Evolutionary conservation across 1,284 basidiomycete species (phyloP), one percentile per base, ranked within the genome.

Genomic region (Ceratobasidium sp.): DNA sequence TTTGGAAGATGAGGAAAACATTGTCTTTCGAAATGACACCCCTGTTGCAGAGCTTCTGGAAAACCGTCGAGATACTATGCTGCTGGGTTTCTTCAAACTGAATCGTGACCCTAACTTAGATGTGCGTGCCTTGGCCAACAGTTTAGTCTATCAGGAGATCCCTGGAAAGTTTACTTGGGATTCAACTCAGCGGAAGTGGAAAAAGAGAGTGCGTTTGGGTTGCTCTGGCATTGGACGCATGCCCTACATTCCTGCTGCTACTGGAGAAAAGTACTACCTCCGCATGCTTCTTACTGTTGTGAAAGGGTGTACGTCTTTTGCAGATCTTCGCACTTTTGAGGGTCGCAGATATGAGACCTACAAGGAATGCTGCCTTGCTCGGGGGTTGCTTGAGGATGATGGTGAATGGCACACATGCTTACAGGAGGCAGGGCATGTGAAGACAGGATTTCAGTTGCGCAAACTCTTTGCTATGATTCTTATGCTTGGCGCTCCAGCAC

Each of bases 341-440:
- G 81, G 79, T 47, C 61, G 75, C n/a, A 18, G 57, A 13, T 75
- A 78, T 74, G 66, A 63, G 1, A 82, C 81, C 0, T 84, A 79
- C 67, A 75, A 79, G 32, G 80, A 79, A 8, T 83, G 83, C 84
- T 86, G 84, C 61, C 54, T 82, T 49, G 83, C 81, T 6, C 71
- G 77, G 2, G 85, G 85, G 0, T 78, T 87, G 0, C 76, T 86
- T 0, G 79, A 84, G 58, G 82, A 85, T 79, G 84, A 86, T 78
- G 77, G 78, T 0, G 84, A 86, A 75, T 85, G 83, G 83, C 26
- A 78, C 0, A 73, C 75, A 4, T 85, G 84, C 70, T 76, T 87
- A 0, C 23, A 76, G 28, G 85, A 87, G 73, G 86, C 86, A 13
- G 55, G 77, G 23, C 58, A 63, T 0, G 83, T 85, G 79, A 80